Evolutionary conservation across 2,329 filamentous ascomycete species (phyloP), one percentile per base, ranked within the genome.

Genomic region (Colletotrichum spaethianum): DNA sequence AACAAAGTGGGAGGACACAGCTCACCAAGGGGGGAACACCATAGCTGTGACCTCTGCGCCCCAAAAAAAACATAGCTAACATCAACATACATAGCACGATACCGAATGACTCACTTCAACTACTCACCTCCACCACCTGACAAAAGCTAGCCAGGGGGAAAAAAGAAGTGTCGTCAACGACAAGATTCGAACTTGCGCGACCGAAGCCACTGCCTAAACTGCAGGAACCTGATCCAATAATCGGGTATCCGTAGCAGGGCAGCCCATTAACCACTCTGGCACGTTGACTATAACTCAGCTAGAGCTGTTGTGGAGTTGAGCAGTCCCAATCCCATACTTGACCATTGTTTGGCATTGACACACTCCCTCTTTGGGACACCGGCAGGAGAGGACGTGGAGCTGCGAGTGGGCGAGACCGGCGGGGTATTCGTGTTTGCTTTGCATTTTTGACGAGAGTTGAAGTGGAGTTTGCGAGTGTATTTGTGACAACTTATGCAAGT

Each of bases 201-300:
- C 70, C 70, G 70, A 72, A 69, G 70, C 65, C 70, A 72, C 70
- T 72, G 70, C 70, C 70, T 72, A 23, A 48, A 28, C 65, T 55
- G 66, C 52, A 50, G 46, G 48, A 33, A 48, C 12, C 14, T 23
- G 53, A 59, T 50, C 60, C 28, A 7, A 50, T 16, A 4, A 55
- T 50, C 48, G 12, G n/a, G 28, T 9, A 64, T 23, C 57, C 57
- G 46, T 72, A 72, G 70, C 65, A 72, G 65, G 65, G 70, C 70
- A 72, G 70, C 70, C 65, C 70, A 72, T 72, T 72, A 72, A 72
- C 70, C 70, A 72, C 70, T 72, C 70, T 67, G 63, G 68, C 68
- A 71, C 68, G 55, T 71, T 67, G 68, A 71, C 62, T 28, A n/a
- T 44, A 23, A 18, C 20, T 60, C 44, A 26, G 28, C 3, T 36